Evolutionary conservation across 495 filamentous ascomycete genomes (phyloP), one percentile per base, ranked within the genome.

Genomic region (Immersiella caudata): DNA sequence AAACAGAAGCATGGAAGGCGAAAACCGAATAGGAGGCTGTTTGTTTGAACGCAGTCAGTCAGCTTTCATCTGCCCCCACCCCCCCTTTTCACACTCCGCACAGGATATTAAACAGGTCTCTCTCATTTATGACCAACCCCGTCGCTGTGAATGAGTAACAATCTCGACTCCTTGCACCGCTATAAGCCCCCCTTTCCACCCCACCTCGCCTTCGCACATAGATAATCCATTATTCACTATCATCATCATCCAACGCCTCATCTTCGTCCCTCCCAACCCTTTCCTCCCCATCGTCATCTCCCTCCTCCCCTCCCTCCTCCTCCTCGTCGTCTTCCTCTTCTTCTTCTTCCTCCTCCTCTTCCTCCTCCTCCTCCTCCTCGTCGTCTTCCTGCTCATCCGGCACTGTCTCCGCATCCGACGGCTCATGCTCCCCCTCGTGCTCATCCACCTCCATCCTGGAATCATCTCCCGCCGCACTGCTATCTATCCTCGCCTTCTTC

Each of bases 191-290:
- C 4, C 29, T 33, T 33, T 33, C 29, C 29, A 33, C 8, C 29
- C 8, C 29, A 33, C 29, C 3, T 33, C 29, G 4, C n/a, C n/a
- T n/a, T n/a, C n/a, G n/a, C n/a, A n/a, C n/a, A n/a, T n/a, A n/a
- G n/a, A n/a, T n/a, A n/a, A 33, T 33, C 29, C 29, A 33, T 33
- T 16, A 86, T 36, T 86, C 84, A 62, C 84, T 86, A 36, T 86
- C 79, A 24, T 87, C 86, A 64, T 86, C 79, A 73, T 91, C 89
- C 36, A 90, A 81, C 18, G 87, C 87, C 71, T 91, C 88, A 69
- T 90, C 85, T 40, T 76, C 79, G 14, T 76, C 78, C 20, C 76
- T 78, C 8, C 78, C 79, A 21, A 67, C 76, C 36, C 82, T 74
- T 35, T 80, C 77, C 36, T 81, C 79, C 33, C 78, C 74, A 18